Percentiles rank a stretch among this genome's conserved stretches.
These are phyloP conservation scores for Solanum sitiens DNA, from an alignment of 257 asterid species.

Conservation along the genomic window DNA sequence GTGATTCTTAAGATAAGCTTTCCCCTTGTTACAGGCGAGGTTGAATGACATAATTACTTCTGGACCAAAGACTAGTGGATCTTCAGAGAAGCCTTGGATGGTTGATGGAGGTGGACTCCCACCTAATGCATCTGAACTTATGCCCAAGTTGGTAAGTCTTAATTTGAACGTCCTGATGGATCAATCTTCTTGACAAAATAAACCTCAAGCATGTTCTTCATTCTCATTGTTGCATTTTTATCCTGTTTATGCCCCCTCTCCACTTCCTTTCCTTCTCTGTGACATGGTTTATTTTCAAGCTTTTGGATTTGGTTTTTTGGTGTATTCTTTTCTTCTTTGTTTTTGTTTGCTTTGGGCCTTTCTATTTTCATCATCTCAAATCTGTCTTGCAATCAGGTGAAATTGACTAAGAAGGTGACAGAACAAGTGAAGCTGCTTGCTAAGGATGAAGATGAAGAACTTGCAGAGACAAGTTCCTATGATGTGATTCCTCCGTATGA, in stretches of 20 bases:
- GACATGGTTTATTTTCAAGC: neutral
- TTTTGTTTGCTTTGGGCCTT: neutral
- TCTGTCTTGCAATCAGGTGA: conserved; percentile 32
- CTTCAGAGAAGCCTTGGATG: conserved; percentile 25
- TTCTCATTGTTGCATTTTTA: neutral
- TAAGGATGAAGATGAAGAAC: conserved; percentile 78
- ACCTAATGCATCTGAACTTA: conserved; percentile 20
- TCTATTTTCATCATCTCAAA: neutral
- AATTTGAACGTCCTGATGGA: neutral
- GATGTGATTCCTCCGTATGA: conserved; percentile 84
- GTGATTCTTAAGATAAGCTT: neutral
- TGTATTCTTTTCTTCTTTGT: neutral
- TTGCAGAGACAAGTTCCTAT: conserved; percentile 51
- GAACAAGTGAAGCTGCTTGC: conserved; percentile 83
- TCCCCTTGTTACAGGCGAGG: conserved; percentile 7
- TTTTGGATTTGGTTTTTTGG: neutral
- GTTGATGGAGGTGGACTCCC: conserved; percentile 31
- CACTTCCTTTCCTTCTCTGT: neutral
- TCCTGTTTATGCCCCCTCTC: neutral
- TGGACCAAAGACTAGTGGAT: conserved; percentile 8
- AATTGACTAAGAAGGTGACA: conserved; percentile 78
- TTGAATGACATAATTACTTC: conserved; percentile 15
- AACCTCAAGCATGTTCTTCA: neutral
- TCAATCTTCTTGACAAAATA: neutral
- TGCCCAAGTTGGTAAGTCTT: conserved; percentile 15